Conservation (phyloP, 306 rosid genomes). For the Mucuna pruriens region DNA sequence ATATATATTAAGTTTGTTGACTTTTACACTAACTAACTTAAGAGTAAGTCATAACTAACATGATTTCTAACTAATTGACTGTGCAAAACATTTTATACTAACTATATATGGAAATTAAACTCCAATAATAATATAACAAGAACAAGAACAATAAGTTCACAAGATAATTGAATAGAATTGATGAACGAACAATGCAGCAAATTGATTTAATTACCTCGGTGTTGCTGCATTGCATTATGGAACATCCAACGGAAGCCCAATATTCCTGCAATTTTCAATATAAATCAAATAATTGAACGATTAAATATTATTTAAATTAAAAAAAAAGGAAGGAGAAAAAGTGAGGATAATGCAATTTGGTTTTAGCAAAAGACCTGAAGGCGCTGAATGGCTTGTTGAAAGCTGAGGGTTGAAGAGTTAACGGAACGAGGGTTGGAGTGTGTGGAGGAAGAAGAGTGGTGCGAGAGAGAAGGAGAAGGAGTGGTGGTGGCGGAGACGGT, state of each 20-base stretch:
- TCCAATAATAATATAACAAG: neutral
- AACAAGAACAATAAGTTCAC: neutral
- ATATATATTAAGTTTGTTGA: neutral
- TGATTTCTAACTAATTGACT: neutral
- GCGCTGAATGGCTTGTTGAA: conserved; percentile 96
- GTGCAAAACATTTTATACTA: neutral
- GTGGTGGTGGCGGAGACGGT: conserved; percentile 51
- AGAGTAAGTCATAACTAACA: neutral
- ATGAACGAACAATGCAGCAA: neutral
- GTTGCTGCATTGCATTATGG: conserved; percentile 98
- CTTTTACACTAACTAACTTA: neutral
- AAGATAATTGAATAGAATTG: neutral
- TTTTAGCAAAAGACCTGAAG: conserved; percentile 64
- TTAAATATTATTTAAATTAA: too few relatives aligned
- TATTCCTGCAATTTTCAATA: conserved; percentile 66
- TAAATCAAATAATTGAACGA: neutral
- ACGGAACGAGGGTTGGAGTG: conserved; percentile 32
- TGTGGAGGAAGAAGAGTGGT: conserved; percentile 42
- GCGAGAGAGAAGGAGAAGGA: neutral
- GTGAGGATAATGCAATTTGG: neutral
- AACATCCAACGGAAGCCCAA: conserved; percentile 99
- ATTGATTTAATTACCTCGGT: conserved; percentile 67
- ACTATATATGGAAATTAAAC: neutral
- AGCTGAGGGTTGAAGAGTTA: conserved; percentile 61
- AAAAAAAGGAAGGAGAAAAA: neutral